Base-by-base conservation (phyloP, 2,329 filamentous ascomycete species). In the Coccinonectria pachysandricola region DNA sequence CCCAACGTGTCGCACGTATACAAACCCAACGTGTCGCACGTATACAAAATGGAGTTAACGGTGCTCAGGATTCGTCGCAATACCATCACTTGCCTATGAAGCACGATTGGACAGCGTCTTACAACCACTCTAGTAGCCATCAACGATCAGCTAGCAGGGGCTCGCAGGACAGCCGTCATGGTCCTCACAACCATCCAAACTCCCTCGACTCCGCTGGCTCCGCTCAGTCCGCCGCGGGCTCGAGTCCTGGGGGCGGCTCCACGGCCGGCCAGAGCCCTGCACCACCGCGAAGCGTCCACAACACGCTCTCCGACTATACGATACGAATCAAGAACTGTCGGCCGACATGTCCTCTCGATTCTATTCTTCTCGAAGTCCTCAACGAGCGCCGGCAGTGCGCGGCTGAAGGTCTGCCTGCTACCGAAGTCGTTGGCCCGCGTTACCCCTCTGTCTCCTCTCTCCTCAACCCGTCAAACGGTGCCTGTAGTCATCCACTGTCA, bases 391-490 rank as follows among this genome's bases (percentile, higher is more conserved):
- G 66, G 19, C 69, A 78, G 42, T 74, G 75, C 24, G 69, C 75
- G 2, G 69, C 68, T 2, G 68, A 81, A 33, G 81, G 82, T 4
- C 64, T 75, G 1, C 60, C 78, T 0, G 56, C 65, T 7, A 64
- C 74, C 20, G 71, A 79, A 22, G 68, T 88, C 7, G 67, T 83
- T 6, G 84, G 83, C 0, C 84, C 85, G 1, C 65, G 71, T 9
- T 87, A 92, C 46, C 85, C 85, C 2, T 82, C 78, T 31, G 80
- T 92, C 30, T 78, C 77, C 0, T 81, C 79, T 1, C 66, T 93
- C 4, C 68, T 88, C 19, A 83, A 88, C 46, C 80, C 82, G 1
- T 62, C 73, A 20, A 65, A 67, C 26, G 66, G 64, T 34, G 60
- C 60, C 6, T 67, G 68, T 42, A 72, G 76, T 2, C 84, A 93